Evolutionary conservation across 805 yeast species (phyloP), one percentile per base, ranked within the genome.

Genomic region (Candida berthetii): DNA sequence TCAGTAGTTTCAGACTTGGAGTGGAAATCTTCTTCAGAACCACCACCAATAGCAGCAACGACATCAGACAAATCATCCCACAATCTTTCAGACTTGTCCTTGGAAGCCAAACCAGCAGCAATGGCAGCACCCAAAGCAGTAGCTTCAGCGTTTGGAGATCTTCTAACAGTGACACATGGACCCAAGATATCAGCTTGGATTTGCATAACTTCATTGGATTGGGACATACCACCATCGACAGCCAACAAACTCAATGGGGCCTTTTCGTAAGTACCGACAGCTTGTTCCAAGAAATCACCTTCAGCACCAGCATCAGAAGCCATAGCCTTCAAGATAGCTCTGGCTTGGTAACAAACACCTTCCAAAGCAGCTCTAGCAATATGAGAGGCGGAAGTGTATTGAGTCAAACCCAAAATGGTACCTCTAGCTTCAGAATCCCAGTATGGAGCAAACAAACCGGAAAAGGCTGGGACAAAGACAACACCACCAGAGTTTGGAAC

Each of bases 81-180:
- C 37, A 88, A 61, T 43, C 85, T 74, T 17, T 79, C 77, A 19
- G 68, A 63, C 13, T 78, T 66, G 14, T 76, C 67, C 42, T 64
- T 54, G 40, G 55, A 53, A 7, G 69, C 78, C 54, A 89, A 67
- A 11, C 96, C 96, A 3, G 98, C 96, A 24, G 96, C 96, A 50
- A 91, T 85, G 4, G 97, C 96, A 7, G 96, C 96, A 24, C 98
- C 98, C 47, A 90, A 72, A 0, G 97, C 96, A 5, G 97, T 90
- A 58, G 96, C 88, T 64, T 90, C 98, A 29, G 87, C 69, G 60
- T 82, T 85, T 27, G 78, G 74, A 2, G 96, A 89, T 53, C 96
- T 73, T 51, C 78, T 76, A 35, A 90, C 91, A 22, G 81, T 78
- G 31, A 82, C 85, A 64, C 89, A 79, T 1, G 93, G 91, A 3